Percentiles rank a stretch among this genome's conserved stretches.
These are phyloP conservation scores for Hippophae rhamnoides DNA, from an alignment of 306 rosid species.

Conservation along the genomic window DNA sequence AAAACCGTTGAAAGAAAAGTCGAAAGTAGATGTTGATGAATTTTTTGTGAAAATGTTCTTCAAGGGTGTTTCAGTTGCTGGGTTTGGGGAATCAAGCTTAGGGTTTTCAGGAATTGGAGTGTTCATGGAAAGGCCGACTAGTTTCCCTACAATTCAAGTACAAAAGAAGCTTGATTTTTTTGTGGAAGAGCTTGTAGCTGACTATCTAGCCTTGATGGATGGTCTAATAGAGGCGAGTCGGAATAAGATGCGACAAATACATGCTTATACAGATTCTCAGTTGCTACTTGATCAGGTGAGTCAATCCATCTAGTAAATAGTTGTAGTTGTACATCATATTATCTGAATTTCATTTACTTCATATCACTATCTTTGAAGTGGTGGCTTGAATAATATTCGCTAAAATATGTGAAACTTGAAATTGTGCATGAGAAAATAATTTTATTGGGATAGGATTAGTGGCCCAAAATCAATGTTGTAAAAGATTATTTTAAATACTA, in stretches of 20 bases:
- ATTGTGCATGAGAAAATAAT: no score
- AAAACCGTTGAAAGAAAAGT: conserved; percentile 39
- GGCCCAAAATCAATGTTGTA: no score
- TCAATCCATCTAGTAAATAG: conserved; percentile 3
- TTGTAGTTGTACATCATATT: conserved; percentile 1
- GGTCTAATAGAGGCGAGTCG: conserved; percentile 61
- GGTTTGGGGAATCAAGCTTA: conserved; percentile 44
- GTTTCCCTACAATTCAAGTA: conserved; percentile 46
- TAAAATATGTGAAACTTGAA: no score
- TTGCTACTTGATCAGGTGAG: conserved; percentile 59
- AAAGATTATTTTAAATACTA: no score
- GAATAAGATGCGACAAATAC: conserved; percentile 43
- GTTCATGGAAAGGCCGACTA: conserved; percentile 56
- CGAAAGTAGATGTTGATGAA: conserved; percentile 54
- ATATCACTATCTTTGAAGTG: no score
- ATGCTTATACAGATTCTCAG: conserved; percentile 77
- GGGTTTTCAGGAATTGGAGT: conserved; percentile 96
- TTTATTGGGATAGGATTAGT: no score
- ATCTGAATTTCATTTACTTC: not conserved
- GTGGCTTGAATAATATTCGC: no score
- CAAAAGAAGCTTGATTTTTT: conserved; percentile 84
- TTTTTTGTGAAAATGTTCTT: conserved; percentile 72
- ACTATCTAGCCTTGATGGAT: conserved; percentile 80
- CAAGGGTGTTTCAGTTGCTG: conserved; percentile 73
- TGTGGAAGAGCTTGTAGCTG: conserved; percentile 66